A percentile compares a stretch with the other conserved stretches of the same genome.
Conservation (phyloP, 345 rosid genomes). For the Barbarea vulgaris region DNA sequence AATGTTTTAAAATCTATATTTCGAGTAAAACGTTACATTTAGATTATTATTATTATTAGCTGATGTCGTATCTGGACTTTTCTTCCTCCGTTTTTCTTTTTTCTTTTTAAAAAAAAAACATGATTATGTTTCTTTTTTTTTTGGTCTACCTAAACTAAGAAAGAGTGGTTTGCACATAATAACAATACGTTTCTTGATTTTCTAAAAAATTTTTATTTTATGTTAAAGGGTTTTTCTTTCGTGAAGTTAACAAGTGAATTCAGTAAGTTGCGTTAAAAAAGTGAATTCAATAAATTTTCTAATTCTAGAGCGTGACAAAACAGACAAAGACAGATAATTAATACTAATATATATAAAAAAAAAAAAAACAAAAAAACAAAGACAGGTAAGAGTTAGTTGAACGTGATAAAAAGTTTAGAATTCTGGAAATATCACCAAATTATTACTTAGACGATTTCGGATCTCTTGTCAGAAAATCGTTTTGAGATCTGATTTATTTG, state of each 20-base stretch:
- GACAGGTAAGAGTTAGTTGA: background rate
- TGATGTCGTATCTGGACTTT: background rate
- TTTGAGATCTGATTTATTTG: background rate
- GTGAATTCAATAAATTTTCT: background rate
- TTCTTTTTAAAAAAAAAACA: no score
- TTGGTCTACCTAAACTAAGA: background rate
- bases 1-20: background rate
- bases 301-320: background rate
- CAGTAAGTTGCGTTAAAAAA: background rate
- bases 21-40: slow-evolving; percentile 27
- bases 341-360: background rate
- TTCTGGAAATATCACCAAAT: background rate
- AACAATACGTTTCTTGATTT: no score
- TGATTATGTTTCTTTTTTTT: no score
- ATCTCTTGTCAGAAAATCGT: background rate
- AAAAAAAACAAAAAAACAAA: no score
- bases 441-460: background rate
- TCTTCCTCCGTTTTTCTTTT: no score
- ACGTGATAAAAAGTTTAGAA: slow-evolving; percentile 14
- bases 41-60: background rate
- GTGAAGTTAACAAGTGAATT: background rate
- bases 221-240: no score
- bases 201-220: no score
- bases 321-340: background rate
- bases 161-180: background rate